Conservation (phyloP, 305 asterid species). For the Striga hermonthica region DNA sequence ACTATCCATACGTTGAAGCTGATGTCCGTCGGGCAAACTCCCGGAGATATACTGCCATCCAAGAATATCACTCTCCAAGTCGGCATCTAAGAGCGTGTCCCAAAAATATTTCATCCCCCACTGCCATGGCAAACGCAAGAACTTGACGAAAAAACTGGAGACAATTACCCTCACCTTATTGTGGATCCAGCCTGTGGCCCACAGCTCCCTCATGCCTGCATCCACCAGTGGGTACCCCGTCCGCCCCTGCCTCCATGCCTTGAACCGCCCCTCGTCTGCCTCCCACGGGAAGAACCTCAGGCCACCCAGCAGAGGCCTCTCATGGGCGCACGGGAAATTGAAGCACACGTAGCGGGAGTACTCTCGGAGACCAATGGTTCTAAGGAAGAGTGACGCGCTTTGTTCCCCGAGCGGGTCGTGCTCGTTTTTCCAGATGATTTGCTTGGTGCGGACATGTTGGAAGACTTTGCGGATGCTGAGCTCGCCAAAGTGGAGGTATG, state of each 20-base stretch:
- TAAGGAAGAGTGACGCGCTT: constrained; percentile 56
- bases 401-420: constrained; percentile 48
- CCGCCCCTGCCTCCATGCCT: constrained; percentile 94
- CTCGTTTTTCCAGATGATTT: constrained; percentile 61
- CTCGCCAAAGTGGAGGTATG: constrained; percentile 85
- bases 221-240: constrained; percentile 93
- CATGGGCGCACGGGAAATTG: constrained; percentile 84
- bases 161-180: constrained; percentile 78
- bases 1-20: constrained; percentile 79
- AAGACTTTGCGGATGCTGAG: constrained; percentile 68
- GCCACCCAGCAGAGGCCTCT: constrained; percentile 55
- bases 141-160: constrained; percentile 80
- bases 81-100: constrained; percentile 95
- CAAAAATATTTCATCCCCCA: constrained; percentile 99
- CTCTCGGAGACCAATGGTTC: constrained; percentile 75
- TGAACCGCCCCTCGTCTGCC: constrained; percentile 53
- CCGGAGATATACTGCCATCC: constrained; percentile 98
- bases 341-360: constrained; percentile 88
- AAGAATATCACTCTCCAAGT: constrained; percentile 81
- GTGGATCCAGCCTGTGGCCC: constrained; percentile 98
- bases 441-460: constrained; percentile 56
- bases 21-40: constrained; percentile 91
- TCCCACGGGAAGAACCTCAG: constrained; percentile 82
- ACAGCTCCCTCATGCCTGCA: constrained; percentile 96
- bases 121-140: constrained; percentile 89